phyloP scores from a whole-genome alignment of 768 basidiomycete genomes.

The Naganishia vaughanmartiniae region DNA sequence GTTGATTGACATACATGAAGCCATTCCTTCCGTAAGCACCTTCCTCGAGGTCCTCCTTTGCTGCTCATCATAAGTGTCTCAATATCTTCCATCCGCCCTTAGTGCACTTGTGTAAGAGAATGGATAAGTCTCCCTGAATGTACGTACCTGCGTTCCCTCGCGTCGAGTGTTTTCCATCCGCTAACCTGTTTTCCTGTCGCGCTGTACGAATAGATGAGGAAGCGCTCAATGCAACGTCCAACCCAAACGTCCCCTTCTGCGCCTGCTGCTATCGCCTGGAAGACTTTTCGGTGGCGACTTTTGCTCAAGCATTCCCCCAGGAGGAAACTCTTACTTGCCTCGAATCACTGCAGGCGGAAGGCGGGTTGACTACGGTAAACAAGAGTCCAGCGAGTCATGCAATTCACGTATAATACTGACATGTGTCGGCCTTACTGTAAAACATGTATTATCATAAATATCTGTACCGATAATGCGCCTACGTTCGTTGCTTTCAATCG shows the following conservation, averaged over 20 bases:
- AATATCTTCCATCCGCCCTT: background rate
- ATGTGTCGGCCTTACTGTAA: too few relatives aligned
- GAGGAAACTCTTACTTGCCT: background rate
- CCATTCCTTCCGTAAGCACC: background rate
- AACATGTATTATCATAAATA: too few relatives aligned
- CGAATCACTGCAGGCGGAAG: background rate
- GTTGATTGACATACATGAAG: background rate
- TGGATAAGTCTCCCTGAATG: background rate
- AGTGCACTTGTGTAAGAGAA: conserved; percentile 1
- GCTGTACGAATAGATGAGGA: background rate
- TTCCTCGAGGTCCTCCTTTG: too few relatives aligned
- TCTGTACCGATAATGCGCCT: too few relatives aligned
- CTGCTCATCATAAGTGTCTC: background rate
- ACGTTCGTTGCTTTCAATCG: too few relatives aligned
- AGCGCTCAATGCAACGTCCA: background rate
- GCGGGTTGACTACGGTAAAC: background rate
- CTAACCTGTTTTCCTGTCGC: background rate
- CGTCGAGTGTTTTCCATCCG: too few relatives aligned
- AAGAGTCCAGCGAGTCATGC: background rate
- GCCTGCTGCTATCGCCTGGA: background rate
- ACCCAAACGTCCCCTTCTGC: background rate
- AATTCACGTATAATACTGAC: background rate
- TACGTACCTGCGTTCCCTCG: too few relatives aligned
- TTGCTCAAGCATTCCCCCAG: background rate
- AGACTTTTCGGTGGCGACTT: background rate